These are phyloP conservation scores for Forsythia suspensa DNA, from an alignment of 257 asterid genomes.

Conservation along the genomic window DNA sequence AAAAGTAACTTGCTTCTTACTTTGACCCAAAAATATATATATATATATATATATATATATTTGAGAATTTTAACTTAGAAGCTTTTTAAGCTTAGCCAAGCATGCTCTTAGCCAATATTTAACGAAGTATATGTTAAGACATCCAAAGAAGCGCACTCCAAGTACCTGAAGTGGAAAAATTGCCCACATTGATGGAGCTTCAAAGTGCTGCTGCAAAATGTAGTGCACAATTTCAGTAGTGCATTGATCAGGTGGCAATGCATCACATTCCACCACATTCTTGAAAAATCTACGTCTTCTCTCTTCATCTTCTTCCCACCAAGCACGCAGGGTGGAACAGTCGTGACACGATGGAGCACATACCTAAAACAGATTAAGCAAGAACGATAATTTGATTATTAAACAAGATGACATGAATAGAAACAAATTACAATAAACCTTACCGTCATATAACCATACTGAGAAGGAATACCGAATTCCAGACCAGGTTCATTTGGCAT, in stretches of 20 bases:
- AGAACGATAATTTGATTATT: not conserved
- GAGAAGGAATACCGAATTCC: slow-evolving; percentile 97
- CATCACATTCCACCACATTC: slow-evolving; percentile 67
- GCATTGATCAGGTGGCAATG: slow-evolving; percentile 78
- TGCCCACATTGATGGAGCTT: slow-evolving; percentile 98
- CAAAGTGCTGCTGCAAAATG: slow-evolving; percentile 74
- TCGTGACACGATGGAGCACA: slow-evolving; percentile 98
- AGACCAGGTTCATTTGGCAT: slow-evolving; percentile 84
- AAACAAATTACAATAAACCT: slow-evolving; percentile 10
- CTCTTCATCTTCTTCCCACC: slow-evolving; percentile 99
- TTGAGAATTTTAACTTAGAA: not conserved
- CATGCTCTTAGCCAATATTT: not conserved
- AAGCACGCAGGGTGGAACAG: slow-evolving; percentile 93
- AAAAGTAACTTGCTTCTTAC: too few species aligned
- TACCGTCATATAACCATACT: slow-evolving; percentile 92
- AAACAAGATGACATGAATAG: not conserved
- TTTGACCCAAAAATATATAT: too few species aligned
- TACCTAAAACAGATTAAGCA: slow-evolving; percentile 46
- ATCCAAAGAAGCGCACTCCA: not conserved
- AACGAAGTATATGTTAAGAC: not conserved
- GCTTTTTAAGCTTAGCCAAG: not conserved
- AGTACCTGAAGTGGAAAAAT: slow-evolving; percentile 96
- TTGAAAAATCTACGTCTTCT: slow-evolving; percentile 62
- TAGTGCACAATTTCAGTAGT: slow-evolving; percentile 74
- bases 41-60: not conserved